Conservation (phyloP, 768 basidiomycete species). For the Neoboletus subvelutipes region DNA sequence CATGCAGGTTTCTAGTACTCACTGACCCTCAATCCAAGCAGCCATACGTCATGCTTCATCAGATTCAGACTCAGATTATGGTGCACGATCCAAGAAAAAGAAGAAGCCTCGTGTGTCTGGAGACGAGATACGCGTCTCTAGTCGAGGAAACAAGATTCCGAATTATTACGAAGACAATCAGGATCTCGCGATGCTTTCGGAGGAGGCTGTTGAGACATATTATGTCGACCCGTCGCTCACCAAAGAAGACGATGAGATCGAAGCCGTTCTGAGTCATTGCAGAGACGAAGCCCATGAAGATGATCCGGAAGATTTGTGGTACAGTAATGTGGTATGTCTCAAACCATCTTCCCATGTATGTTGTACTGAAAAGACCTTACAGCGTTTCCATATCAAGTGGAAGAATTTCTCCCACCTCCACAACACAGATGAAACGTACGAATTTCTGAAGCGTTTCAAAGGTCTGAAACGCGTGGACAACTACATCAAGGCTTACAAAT, state of each 20-base stretch:
- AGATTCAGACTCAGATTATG: constrained; percentile 87
- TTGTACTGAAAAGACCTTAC: constrained; percentile 15
- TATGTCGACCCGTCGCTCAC: constrained; percentile 53
- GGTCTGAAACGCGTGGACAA: constrained; percentile 98
- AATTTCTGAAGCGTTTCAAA: constrained; percentile 92
- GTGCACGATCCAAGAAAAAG: constrained; percentile 84
- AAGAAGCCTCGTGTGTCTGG: constrained; percentile 56
- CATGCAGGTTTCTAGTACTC: constrained; percentile 5
- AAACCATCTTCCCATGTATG: background rate
- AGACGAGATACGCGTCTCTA: constrained; percentile 76
- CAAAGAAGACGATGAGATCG: constrained; percentile 83
- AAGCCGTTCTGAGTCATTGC: constrained; percentile 83
- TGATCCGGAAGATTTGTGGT: constrained; percentile 81
- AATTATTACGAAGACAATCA: constrained; percentile 80
- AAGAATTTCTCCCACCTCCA: constrained; percentile 97
- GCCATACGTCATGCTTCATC: constrained; percentile 59
- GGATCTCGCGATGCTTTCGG: constrained; percentile 69
- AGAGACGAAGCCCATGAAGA: constrained; percentile 79
- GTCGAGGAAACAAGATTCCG: constrained; percentile 73
- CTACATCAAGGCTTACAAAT: constrained; percentile 91
- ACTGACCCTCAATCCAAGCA: constrained; percentile 31
- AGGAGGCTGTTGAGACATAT: constrained; percentile 52
- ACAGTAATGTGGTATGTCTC: constrained; percentile 74
- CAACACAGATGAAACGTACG: constrained; percentile 98
- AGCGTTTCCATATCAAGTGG: constrained; percentile 99